Base-by-base conservation (phyloP, 1,284 basidiomycete species). In the Heterobasidion parviporum region DNA sequence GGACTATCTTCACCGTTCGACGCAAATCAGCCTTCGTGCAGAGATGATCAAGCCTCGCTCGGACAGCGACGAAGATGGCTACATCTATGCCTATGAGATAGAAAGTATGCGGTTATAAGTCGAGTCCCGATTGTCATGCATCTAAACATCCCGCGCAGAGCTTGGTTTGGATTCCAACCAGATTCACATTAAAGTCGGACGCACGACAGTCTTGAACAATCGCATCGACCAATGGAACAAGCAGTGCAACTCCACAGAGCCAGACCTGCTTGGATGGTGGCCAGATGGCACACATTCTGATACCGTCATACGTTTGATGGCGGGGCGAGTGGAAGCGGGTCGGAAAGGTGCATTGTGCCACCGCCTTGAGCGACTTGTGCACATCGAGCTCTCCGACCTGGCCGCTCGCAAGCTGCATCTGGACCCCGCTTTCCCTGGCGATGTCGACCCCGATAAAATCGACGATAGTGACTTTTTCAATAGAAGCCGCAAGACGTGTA, bases 41-140 rank as follows among this genome's bases (percentile, higher is more conserved):
- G 86, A 87, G 62, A 91, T 92, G 87, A 81, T 82, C 64, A 85
- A 83, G 58, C 65, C 78, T n/a, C 72, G 72, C 1, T 82, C 87
- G 1, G 51, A 63, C 2, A 73, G 78, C 7, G 89, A 92, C 61
- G 75, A 74, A 16, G 68, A 74, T 2, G 89, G 89, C 0, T 90
- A 87, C 62, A 90, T 92, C 53, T 92, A 92, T 60, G 79, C 82
- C 0, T 89, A 85, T 64, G 84, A 90, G 67, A 85, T 91, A 57
- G 76, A 80, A 65, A 83, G 86, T 86, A 65, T 38, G 66, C 57
- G 26, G 26, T 26, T 6, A 26, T 26, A 26, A 26, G 26, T 26
- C 5, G 26, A 26, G 26, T 26, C 0, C 26, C 6, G 26, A 6
- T 26, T 6, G 26, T 26, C 26, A 26, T 26, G 5, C 26, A 26